These are phyloP conservation scores for Coemansia javaensis DNA, from an alignment of 192 early-diverging fungal species.

Conservation along the genomic window DNA sequence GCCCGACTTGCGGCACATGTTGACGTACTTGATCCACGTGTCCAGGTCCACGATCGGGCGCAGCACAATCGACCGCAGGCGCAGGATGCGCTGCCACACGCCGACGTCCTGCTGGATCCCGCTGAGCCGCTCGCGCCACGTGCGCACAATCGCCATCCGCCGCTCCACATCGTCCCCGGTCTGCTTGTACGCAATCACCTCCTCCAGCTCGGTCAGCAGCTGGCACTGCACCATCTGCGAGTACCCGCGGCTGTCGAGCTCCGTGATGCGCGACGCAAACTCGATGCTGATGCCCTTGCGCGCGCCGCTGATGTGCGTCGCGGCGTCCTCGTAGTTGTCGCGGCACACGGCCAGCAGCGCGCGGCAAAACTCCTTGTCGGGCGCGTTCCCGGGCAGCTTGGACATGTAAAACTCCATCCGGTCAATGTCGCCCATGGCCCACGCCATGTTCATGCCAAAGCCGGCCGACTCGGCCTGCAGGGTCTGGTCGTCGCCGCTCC, in stretches of 20 bases:
- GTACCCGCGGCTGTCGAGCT: slow-evolving; percentile 93
- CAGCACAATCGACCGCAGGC: slow-evolving; percentile 82
- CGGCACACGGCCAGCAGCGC: slow-evolving; percentile 82
- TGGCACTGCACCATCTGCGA: slow-evolving; percentile 84
- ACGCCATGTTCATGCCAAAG: slow-evolving; percentile 87
- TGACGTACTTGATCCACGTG: slow-evolving; percentile 93
- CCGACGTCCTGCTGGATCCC: slow-evolving; percentile 91
- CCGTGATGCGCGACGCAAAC: slow-evolving; percentile 79
- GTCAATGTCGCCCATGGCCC: slow-evolving; percentile 88
- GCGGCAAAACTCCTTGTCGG: slow-evolving; percentile 76
- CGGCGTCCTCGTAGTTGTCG: slow-evolving; percentile 69
- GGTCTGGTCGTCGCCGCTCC: slow-evolving; percentile 54
- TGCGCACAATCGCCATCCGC: slow-evolving; percentile 67
- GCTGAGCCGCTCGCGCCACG: slow-evolving; percentile 81
- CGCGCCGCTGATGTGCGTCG: slow-evolving; percentile 72
- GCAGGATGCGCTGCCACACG: slow-evolving; percentile 89
- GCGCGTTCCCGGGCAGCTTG: slow-evolving; percentile 65
- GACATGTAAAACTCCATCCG: slow-evolving; percentile 88
- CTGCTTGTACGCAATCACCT: slow-evolving; percentile 88
- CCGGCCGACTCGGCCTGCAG: slow-evolving; percentile 74
- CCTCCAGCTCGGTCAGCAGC: slow-evolving; percentile 96
- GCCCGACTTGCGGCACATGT: slow-evolving; percentile 86
- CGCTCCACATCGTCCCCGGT: slow-evolving; percentile 74
- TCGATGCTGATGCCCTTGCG: slow-evolving; percentile 83
- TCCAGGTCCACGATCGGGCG: slow-evolving; percentile 90